Evolutionary conservation across 225 moss, liverwort and hornwort species (phyloP).

Genomic region (Thuidium tamariscinum): DNA sequence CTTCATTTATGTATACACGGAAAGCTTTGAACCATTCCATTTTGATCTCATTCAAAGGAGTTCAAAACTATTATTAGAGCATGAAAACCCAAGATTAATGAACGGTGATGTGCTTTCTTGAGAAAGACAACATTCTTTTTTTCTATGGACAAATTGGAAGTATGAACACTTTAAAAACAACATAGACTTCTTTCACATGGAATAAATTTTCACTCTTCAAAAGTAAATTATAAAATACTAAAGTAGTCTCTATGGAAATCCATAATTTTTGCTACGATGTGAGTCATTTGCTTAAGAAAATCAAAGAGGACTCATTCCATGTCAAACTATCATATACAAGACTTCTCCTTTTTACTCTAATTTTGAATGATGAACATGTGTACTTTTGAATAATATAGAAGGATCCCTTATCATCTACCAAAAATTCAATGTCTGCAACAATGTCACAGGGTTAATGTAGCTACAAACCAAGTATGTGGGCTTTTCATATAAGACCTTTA

Average conservation of each 20-base stretch:
- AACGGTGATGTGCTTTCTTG: not conserved
- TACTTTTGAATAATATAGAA: accelerated
- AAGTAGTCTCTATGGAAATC: accelerated
- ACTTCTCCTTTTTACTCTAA: accelerated
- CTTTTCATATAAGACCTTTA: accelerated
- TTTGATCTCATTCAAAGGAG: not conserved
- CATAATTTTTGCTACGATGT: accelerated
- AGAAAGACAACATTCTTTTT: not conserved
- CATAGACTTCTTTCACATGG: not conserved
- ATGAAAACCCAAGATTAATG: not conserved
- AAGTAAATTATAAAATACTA: accelerated
- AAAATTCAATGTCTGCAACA: accelerated
- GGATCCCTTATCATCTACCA: not conserved
- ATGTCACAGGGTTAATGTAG: accelerated
- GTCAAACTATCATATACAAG: not conserved
- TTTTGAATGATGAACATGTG: accelerated
- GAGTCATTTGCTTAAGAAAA: not conserved
- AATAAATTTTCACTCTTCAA: not conserved
- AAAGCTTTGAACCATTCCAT: too few relatives aligned
- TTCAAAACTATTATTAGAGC: not conserved
- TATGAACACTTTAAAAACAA: not conserved
- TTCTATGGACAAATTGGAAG: not conserved
- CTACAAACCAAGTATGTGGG: accelerated
- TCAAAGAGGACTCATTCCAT: accelerated
- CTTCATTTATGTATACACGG: too few relatives aligned